These are phyloP conservation scores for Hyphodiscus hymeniophilus DNA, from an alignment of 495 filamentous ascomycete species.

Conservation along the genomic window DNA sequence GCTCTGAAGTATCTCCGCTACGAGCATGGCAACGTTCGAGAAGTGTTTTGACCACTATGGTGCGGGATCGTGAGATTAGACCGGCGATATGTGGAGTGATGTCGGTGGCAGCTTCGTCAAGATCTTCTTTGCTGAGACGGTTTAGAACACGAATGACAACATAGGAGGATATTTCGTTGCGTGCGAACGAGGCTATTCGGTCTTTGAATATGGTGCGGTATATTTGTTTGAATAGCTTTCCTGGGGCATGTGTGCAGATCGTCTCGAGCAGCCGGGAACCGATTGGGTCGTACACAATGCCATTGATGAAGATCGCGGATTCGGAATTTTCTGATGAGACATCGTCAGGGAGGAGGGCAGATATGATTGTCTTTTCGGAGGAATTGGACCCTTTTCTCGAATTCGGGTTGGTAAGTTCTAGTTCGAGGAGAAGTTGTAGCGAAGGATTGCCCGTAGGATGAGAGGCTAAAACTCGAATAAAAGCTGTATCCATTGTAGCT, in stretches of 20 bases:
- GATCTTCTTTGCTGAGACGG: slow-evolving; percentile 73
- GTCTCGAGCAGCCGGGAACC: slow-evolving; percentile 86
- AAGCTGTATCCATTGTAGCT: slow-evolving; percentile 58
- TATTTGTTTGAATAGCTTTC: slow-evolving; percentile 80
- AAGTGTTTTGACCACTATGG: slow-evolving; percentile 67
- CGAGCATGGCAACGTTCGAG: slow-evolving; percentile 77
- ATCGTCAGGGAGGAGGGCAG: slow-evolving; percentile 56
- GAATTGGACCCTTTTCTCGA: slow-evolving; percentile 40
- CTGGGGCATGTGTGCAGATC: slow-evolving; percentile 69
- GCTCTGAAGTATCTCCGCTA: slow-evolving; percentile 5
- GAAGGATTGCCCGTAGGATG: slow-evolving; percentile 87
- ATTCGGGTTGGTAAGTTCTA: slow-evolving; percentile 67
- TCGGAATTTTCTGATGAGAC: slow-evolving; percentile 48
- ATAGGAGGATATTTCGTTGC: slow-evolving; percentile 84
- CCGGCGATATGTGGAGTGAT: slow-evolving; percentile 60
- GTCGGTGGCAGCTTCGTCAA: slow-evolving; percentile 57
- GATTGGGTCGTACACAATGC: slow-evolving; percentile 78
- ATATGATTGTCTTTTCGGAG: slow-evolving; percentile 41
- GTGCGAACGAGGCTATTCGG: slow-evolving; percentile 65
- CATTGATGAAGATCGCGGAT: slow-evolving; percentile 65
- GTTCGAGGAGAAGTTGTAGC: slow-evolving; percentile 74
- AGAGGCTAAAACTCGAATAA: slow-evolving; percentile 69
- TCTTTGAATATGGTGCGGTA: slow-evolving; percentile 67
- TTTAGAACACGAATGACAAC: slow-evolving; percentile 73
- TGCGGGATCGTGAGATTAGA: slow-evolving; percentile 64